Evolutionary conservation across 2,329 filamentous ascomycete genomes (phyloP), one percentile per base, ranked within the genome.

Genomic region (Neonectria ditissima): DNA sequence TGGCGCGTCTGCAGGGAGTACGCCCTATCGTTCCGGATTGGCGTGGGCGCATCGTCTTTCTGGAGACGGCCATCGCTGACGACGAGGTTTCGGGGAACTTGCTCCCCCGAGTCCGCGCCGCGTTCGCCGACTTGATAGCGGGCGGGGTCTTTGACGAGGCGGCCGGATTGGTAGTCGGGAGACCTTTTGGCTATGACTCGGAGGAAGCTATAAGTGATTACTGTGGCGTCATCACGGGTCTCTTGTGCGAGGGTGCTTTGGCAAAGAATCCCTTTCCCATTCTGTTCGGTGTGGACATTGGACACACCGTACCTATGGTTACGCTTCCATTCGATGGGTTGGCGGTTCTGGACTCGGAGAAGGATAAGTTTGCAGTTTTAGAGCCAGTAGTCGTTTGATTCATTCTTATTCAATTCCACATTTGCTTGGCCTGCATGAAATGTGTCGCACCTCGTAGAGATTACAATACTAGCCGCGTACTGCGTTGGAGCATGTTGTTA

Each of bases 241-340:
- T 79, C 1, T 55, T 81, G n/a, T 79, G 78, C 10, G 76, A 79
- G n/a, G 76, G 77, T 0, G 68, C 67, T 0, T 18, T 78, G 44
- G 78, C 71, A 0, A 67, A 69, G 2, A 73, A 63, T 16, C 70
- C 66, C 48, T 81, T 82, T 55, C 81, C 81, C 0, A 80, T 83
- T 10, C 32, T 83, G 55, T 78, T 79, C 9, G 76, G 77, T 24
- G 77, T 83, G 0, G 81, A 83, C 45, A 70, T 83, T 47, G 81
- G 81, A 1, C 80, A 83, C 65, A 81, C 80, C 0, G 73, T 71
- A 9, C 80, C 81, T 0, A 75, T 82, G 67, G 72, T 83, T 5
- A 83, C 81, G 0, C 60, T 83, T 26, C 80, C 80, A 0, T 77
- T 71, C 44, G 80, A 80, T 68, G 74, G 75, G 1, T 43, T 81